Evolutionary conservation across 345 rosid species (phyloP), one percentile per base, ranked within the genome.

Genomic region (Moricandia arvensis): DNA sequence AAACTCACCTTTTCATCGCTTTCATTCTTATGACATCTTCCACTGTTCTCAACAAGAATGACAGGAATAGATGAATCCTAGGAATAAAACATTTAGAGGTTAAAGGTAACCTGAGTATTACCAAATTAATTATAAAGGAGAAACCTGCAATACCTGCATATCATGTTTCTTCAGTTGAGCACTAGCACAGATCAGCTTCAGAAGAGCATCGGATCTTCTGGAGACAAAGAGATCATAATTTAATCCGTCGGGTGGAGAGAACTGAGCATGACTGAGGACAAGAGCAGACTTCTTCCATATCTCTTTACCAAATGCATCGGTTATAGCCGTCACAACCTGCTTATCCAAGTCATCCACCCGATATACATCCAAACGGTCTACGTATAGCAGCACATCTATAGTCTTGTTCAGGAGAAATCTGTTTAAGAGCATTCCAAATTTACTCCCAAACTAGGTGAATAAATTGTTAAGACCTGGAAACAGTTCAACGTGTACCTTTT

Each of bases 261-360:
- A 89, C 82, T 90, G 96, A 21, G 97, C 97, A 81, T 91, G 96
- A 9, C 91, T 90, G 70, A 91, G 96, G 64, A 91, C 96, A 79
- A 90, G 85, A 79, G 87, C 84, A 64, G 91, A 83, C 80, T 86
- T 89, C 69, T 77, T 77, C 96, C 97, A 91, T 74, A 91, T 88
- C 68, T 90, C 87, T 81, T 85, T 88, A 34, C 97, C 97, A 86
- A 91, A 91, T 62, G 84, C 86, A 73, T 89, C 91, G 1, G 96
- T 85, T 61, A 91, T 86, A 47, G 97, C 96, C 64, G 63, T 79
- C 17, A 90, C 80, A 33, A 91, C 86, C 79, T 87, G 97, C 83
- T 75, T 88, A 76, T 91, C 97, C 82, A 91, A 76, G 80, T 86
- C 88, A 81, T 90, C 96, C 57, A 90, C 97, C 74, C 97, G 81